Evolutionary conservation across 768 basidiomycete species (phyloP), one percentile per base, ranked within the genome.

Genomic region (Dentipellis sp.): DNA sequence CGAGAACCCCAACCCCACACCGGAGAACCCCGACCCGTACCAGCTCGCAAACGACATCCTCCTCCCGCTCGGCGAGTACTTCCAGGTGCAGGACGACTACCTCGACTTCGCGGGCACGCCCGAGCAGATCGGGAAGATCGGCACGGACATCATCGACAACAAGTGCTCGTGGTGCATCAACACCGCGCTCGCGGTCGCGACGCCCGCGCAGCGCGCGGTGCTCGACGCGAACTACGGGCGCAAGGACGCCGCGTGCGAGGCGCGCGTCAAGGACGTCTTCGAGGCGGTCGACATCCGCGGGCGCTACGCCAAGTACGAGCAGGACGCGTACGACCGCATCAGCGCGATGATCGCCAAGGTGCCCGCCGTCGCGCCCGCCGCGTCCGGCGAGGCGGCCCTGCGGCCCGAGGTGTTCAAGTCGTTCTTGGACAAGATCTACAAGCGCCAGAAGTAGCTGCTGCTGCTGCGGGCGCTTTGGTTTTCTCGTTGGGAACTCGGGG

Each of bases 161-260:
- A 99, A 99, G 74, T 98, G 95, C 71, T 88, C 88, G 16, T 99
- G 95, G 97, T 86, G 86, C 63, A 78, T 98, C 69, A 97, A 97
- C 72, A 84, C 82, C 19, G 97, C 93, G 29, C 76, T 98, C 56
- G 68, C 72, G 16, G 67, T 75, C 42, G 82, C 78, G 1, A 75
- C 72, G 4, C 72, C 80, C 0, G 77, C 65, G n/a, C 85, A 87
- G 67, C 78, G 80, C 37, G 68, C 68, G 23, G 67, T 82, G 22
- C 74, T 86, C n/a, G 83, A 86, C 64, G 78, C 74, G 19, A 82
- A 83, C 68, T 88, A 89, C 65, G 84, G 85, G 7, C 72, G 71
- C 48, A 86, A 85, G 60, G 64, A 79, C 61, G 60, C 81, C 7
- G 75, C 70, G 51, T 74, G 72, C 47, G 87, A 88, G 66, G 76